Evolutionary conservation across 1,284 basidiomycete genomes (phyloP), one percentile per base, ranked within the genome.

Genomic region (Boletus sp.): DNA sequence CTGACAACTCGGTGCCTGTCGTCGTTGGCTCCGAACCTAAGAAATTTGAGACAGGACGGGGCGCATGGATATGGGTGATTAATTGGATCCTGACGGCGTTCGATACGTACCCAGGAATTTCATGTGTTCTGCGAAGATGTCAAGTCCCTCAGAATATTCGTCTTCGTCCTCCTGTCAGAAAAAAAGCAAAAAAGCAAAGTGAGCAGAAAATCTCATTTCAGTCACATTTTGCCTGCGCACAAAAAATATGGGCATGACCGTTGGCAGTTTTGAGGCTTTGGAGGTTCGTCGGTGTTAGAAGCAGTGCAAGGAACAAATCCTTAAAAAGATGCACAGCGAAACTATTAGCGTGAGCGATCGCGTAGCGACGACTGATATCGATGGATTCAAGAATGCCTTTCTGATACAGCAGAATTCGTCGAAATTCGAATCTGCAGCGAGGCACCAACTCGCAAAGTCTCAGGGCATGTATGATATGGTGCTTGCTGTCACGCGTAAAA

Each of bases 401-500:
- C 23, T 30, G 49, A 41, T 41, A 48, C 25, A 42, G 41, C 39
- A 46, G 49, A 34, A 41, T 44, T 39, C 20, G 17, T 44, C 3
- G 41, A 34, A 42, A 41, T 17, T 44, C 38, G 56, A 49, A 14
- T 38, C 42, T 45, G 44, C 33, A 35, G 51, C 46, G 49, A 60
- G 50, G 55, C 49, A 62, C 51, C 61, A 52, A 54, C 44, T 58
- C 50, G 57, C 58, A 53, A 60, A 19, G 50, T 46, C 58, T 62
- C 48, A 64, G 19, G 42, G 45, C 43, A 62, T 37, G 23, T 49
- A 55, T 55, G 48, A 43, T 34, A 51, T 44, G 52, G 52, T 57
- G 55, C 49, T 58, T 62, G 60, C 53, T 53, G 49, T 64, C 60
- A 62, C 58, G 48, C 58, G 51, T 51, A 52, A 64, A 61, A 51